Evolutionary conservation across 176 grass and related monocot genomes (phyloP).

Genomic region (Urochloa ruziziensis): DNA sequence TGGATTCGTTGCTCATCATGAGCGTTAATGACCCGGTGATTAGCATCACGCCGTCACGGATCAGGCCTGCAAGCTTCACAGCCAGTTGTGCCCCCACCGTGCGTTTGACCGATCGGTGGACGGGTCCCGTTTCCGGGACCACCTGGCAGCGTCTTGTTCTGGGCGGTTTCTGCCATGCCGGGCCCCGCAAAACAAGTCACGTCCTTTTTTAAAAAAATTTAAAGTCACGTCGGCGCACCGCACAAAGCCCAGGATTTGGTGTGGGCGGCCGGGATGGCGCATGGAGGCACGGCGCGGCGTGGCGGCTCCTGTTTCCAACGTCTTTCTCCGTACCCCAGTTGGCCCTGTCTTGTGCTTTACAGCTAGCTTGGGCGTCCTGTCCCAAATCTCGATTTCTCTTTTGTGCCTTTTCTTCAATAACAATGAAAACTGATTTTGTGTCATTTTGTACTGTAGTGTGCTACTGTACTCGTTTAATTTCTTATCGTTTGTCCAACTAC

Average conservation of each 20-base stretch:
- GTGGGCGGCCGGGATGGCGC: background rate
- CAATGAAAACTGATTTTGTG: background rate
- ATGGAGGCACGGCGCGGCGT: background rate
- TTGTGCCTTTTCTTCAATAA: background rate
- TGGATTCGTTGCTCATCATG: conserved; percentile 4
- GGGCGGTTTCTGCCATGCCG: background rate
- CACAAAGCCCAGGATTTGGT: conserved; percentile 1
- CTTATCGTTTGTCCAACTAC: background rate
- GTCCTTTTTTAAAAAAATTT: no score
- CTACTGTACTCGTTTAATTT: background rate
- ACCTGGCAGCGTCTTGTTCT: conserved; percentile 8
- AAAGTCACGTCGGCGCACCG: no score
- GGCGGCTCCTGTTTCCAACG: conserved; percentile 29
- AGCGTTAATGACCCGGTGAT: background rate
- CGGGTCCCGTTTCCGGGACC: background rate
- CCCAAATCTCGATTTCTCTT: conserved; percentile 17
- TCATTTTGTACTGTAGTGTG: background rate
- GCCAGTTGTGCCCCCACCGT: background rate
- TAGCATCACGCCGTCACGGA: conserved; percentile 24
- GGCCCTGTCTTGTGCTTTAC: conserved; percentile 41
- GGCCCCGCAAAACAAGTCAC: background rate
- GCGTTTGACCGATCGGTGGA: conserved; percentile 26
- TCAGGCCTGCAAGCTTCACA: background rate
- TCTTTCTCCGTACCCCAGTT: conserved; percentile 26
- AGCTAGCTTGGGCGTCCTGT: conserved; percentile 32